Conservation (phyloP, 2,329 filamentous ascomycete species). For the Xylariomycetidae sp. region DNA sequence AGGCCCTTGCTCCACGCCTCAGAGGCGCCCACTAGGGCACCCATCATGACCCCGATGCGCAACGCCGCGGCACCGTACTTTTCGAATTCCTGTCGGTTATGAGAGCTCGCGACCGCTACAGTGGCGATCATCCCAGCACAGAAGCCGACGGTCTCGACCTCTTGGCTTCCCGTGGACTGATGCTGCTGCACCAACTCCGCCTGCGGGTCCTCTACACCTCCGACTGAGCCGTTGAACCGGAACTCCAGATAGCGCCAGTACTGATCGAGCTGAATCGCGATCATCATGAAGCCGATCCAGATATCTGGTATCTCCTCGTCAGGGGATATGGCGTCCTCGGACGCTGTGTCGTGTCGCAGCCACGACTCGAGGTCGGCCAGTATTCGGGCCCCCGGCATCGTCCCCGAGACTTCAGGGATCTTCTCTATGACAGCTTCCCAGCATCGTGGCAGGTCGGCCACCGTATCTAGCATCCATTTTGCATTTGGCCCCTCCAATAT, state of each 20-base stretch:
- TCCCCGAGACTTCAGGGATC: no score
- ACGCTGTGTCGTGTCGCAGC: no score
- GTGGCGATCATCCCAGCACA: constrained; percentile 35
- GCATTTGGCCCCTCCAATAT: no score
- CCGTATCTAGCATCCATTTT: no score
- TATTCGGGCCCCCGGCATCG: no score
- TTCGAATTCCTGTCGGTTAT: constrained; percentile 22
- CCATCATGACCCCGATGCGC: constrained; percentile 32
- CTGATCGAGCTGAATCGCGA: constrained; percentile 7
- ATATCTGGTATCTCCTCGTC: constrained; percentile 3
- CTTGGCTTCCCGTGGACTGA: constrained; percentile 1
- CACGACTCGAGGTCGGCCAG: no score
- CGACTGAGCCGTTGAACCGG: constrained; percentile 2
- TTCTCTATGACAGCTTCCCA: no score
- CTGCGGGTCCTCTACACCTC: no score
- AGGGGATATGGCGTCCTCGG: no score
- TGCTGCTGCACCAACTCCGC: constrained; percentile 2
- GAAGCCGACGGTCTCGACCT: no score
- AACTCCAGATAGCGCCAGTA: constrained; percentile 9
- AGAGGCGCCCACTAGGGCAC: constrained; percentile 30
- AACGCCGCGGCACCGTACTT: constrained; percentile 31
- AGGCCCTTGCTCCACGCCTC: no score
- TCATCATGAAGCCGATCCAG: constrained; percentile 4
- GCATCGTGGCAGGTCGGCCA: no score
- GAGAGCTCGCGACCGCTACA: constrained; percentile 27